Evolutionary conservation across 345 rosid species (phyloP).

Genomic region (Lumnitzera racemosa): DNA sequence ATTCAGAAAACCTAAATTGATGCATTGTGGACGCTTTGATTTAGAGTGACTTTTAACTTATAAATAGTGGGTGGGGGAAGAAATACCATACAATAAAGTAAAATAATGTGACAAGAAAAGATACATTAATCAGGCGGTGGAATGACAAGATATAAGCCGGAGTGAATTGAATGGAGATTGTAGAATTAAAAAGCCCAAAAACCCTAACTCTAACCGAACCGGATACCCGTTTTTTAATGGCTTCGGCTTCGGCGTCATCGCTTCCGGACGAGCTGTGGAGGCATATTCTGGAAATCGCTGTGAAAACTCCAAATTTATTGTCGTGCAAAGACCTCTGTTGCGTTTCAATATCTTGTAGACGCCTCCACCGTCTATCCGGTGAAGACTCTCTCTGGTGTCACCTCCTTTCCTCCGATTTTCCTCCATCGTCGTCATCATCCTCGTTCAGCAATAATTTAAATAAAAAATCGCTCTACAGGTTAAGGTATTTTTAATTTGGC

Average conservation of each 20-base stretch:
- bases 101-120: too few species aligned
- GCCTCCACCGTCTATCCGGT: slow-evolving; percentile 53
- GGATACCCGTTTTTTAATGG: background rate
- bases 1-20: too few species aligned
- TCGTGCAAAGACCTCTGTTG: slow-evolving; percentile 66
- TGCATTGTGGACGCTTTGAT: too few species aligned
- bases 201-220: background rate
- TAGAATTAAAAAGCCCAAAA: too few species aligned
- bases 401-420: slow-evolving; percentile 49
- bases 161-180: too few species aligned
- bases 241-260: slow-evolving; percentile 16
- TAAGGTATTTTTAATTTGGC: slow-evolving; percentile 27
- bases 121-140: too few species aligned
- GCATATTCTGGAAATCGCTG: slow-evolving; percentile 52
- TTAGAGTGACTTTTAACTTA: too few species aligned
- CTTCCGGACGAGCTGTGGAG: slow-evolving; percentile 84
- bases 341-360: slow-evolving; percentile 68
- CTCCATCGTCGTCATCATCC: slow-evolving; percentile 3
- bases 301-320: slow-evolving; percentile 23
- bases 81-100: too few species aligned
- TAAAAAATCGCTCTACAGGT: slow-evolving; percentile 36
- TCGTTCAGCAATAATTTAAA: slow-evolving; percentile 19
- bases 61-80: too few species aligned
- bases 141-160: too few species aligned
- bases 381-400: slow-evolving; percentile 64